These are phyloP conservation scores for Sisymbrium altissimum DNA, from an alignment of 345 rosid genomes.

Conservation along the genomic window DNA sequence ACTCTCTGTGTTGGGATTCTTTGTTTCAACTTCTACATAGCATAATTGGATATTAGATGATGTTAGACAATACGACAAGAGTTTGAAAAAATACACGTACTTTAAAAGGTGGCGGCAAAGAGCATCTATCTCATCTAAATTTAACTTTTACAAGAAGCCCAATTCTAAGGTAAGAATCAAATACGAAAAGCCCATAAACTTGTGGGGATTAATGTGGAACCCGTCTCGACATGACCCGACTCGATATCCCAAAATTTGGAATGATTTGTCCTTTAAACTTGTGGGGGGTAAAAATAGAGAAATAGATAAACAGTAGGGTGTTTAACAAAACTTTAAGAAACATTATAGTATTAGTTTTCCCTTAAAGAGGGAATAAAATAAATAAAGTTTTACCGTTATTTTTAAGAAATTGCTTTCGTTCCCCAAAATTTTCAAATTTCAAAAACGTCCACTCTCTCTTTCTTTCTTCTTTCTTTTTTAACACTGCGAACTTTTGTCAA, in stretches of 20 bases:
- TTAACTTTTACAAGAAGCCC: background rate
- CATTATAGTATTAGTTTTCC: background rate
- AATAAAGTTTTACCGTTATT: slow-evolving; percentile 25
- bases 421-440: slow-evolving; percentile 34
- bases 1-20: no score
- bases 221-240: background rate
- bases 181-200: background rate
- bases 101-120: background rate
- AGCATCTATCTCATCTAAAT: background rate
- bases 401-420: slow-evolving; percentile 24
- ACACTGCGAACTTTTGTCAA: slow-evolving; percentile 21
- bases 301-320: no score
- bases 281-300: background rate
- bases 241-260: background rate
- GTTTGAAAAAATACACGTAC: no score
- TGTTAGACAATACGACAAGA: no score
- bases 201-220: no score
- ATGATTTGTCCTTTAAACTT: background rate
- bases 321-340: background rate
- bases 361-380: background rate
- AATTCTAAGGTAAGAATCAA: background rate
- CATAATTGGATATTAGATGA: no score
- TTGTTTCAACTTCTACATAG: no score
- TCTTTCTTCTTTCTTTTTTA: slow-evolving; percentile 8
- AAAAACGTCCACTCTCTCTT: slow-evolving; percentile 31